These are phyloP conservation scores for Leccinum fuscescens DNA, from an alignment of 1,284 basidiomycete genomes.

Conservation along the genomic window DNA sequence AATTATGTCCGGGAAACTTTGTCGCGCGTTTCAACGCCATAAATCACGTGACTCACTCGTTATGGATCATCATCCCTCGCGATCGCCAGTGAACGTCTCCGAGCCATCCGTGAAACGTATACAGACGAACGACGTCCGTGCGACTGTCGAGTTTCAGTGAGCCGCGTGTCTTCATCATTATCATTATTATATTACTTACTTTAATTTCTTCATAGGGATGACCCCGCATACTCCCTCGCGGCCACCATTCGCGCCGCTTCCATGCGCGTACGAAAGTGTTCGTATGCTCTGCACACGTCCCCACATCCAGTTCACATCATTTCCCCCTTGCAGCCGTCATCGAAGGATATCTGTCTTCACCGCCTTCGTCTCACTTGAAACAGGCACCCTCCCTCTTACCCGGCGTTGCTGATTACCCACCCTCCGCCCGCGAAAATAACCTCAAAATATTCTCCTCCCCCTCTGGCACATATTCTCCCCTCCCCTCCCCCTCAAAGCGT, in stretches of 20 bases:
- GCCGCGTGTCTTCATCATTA: constrained; percentile 3
- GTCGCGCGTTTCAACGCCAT: neutral
- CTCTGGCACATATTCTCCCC: constrained; percentile 26
- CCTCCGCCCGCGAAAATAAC: constrained; percentile 32
- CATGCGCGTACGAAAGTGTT: constrained; percentile 35
- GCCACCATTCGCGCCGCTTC: constrained; percentile 35
- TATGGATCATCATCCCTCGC: neutral
- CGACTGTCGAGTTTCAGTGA: constrained; percentile 34
- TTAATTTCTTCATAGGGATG: neutral
- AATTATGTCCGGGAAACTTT: neutral
- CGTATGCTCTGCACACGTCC: constrained; percentile 22
- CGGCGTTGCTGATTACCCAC: constrained; percentile 20
- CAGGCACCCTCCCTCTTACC: constrained; percentile 24
- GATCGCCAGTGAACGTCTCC: neutral
- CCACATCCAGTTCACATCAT: constrained; percentile 31
- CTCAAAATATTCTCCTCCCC: constrained; percentile 32
- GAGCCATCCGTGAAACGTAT: constrained; percentile 40
- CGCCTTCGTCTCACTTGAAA: constrained; percentile 31
- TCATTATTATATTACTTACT: neutral
- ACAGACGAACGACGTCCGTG: constrained; percentile 40
- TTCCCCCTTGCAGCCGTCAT: constrained; percentile 28
- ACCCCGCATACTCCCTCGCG: constrained; percentile 1
- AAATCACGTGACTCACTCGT: neutral
- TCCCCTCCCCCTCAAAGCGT: constrained; percentile 36
- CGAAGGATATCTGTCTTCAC: constrained; percentile 34